Evolutionary conservation across 495 filamentous ascomycete species (phyloP).

Genomic region (Aspergillus olivimuriae): DNA sequence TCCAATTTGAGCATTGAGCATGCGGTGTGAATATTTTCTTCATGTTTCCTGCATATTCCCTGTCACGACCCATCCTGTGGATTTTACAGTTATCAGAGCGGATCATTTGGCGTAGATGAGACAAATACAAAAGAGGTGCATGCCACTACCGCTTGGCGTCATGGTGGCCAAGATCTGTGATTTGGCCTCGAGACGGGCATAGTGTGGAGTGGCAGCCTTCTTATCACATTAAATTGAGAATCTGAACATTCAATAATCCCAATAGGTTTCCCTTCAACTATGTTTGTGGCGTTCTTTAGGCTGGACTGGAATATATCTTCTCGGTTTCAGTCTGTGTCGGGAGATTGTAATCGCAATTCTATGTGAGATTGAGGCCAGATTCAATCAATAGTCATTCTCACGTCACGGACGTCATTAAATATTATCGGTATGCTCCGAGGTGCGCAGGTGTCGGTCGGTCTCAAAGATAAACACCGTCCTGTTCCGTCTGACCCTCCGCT

Average conservation of each 20-base stretch:
- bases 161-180: too few relatives aligned
- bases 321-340: too few relatives aligned
- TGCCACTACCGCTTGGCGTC: neutral
- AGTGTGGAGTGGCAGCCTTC: constrained; percentile 6
- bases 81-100: constrained; percentile 1
- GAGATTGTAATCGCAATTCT: too few relatives aligned
- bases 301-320: too few relatives aligned
- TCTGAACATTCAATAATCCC: constrained; percentile 1
- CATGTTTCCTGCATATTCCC: constrained; percentile 26
- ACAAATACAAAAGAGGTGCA: too few relatives aligned
- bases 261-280: too few relatives aligned
- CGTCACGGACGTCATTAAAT: too few relatives aligned
- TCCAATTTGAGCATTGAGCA: constrained; percentile 38
- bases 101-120: constrained; percentile 11
- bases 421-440: too few relatives aligned
- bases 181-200: constrained; percentile 2
- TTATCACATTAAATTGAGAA: neutral
- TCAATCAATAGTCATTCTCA: too few relatives aligned
- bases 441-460: neutral
- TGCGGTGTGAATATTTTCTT: constrained; percentile 34
- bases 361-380: too few relatives aligned
- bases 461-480: constrained; percentile 62
- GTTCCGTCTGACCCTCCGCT: constrained; percentile 18
- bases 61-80: constrained; percentile 1
- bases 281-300: too few relatives aligned